Conservation (phyloP, 2,329 filamentous ascomycete genomes). For the Raffaelea arxii region DNA sequence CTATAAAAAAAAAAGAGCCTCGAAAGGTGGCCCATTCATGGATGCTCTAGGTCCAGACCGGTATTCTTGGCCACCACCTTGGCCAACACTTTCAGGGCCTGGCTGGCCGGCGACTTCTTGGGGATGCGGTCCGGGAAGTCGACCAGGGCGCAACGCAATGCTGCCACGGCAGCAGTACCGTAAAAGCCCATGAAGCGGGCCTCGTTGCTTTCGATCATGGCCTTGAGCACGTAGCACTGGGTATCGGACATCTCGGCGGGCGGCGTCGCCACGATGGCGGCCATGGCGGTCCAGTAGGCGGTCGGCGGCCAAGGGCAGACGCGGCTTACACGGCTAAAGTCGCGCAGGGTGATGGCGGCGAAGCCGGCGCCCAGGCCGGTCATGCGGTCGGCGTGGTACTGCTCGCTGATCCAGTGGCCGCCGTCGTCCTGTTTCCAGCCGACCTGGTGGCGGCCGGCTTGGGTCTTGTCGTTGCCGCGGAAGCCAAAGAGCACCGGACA, state of each 20-base stretch:
- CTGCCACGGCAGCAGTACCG: slow-evolving; percentile 63
- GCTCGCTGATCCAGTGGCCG: slow-evolving; percentile 52
- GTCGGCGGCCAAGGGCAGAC: slow-evolving; percentile 67
- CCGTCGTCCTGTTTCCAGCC: slow-evolving; percentile 61
- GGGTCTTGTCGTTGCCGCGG: slow-evolving; percentile 63
- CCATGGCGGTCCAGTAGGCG: slow-evolving; percentile 74
- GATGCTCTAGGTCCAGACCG: slow-evolving; percentile 32
- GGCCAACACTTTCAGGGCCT: slow-evolving; percentile 42
- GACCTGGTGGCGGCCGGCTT: slow-evolving; percentile 54
- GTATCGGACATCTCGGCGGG: slow-evolving; percentile 58
- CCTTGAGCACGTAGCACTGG: slow-evolving; percentile 59
- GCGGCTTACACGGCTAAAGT: slow-evolving; percentile 62
- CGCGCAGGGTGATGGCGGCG: slow-evolving; percentile 70
- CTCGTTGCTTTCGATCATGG: slow-evolving; percentile 64
- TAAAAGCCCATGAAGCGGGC: slow-evolving; percentile 72
- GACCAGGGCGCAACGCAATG: slow-evolving; percentile 61
- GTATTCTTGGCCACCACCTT: slow-evolving; percentile 39
- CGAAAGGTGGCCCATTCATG: too few relatives aligned
- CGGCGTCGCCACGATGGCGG: slow-evolving; percentile 68
- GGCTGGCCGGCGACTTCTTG: slow-evolving; percentile 36
- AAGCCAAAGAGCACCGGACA: slow-evolving; percentile 85
- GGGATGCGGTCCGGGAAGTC: slow-evolving; percentile 55
- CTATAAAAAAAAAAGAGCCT: too few relatives aligned
- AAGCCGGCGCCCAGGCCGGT: slow-evolving; percentile 76
- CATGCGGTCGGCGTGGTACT: slow-evolving; percentile 74